Percentiles rank a stretch among this genome's conserved stretches.
These are phyloP conservation scores for Colletotrichum sp. DNA, from an alignment of 2,329 filamentous ascomycete genomes.

Conservation along the genomic window DNA sequence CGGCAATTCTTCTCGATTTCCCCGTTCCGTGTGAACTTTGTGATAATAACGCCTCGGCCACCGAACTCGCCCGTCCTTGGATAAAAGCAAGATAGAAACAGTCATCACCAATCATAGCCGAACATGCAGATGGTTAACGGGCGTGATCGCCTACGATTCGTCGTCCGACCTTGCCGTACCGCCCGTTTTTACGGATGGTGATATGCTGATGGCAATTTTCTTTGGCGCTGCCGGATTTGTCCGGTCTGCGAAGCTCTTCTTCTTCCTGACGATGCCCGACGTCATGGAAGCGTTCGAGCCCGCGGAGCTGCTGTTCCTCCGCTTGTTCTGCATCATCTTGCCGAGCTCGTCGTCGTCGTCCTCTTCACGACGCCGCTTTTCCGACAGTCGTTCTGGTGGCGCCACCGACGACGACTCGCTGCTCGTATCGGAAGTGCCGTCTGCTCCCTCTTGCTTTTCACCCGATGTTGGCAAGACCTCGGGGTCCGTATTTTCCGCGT, in stretches of 20 bases:
- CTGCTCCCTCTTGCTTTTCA: conserved; percentile 21
- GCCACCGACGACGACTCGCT: conserved; percentile 37
- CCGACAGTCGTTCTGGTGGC: conserved; percentile 78
- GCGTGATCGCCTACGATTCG: conserved; percentile 34
- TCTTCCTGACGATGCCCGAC: conserved; percentile 46
- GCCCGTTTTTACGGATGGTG: conserved; percentile 48
- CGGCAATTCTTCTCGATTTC: conserved; percentile 15
- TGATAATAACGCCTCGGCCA: conserved; percentile 11
- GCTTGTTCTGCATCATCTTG: conserved; percentile 74
- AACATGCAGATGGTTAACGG: not conserved
- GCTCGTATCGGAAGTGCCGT: conserved; percentile 16
- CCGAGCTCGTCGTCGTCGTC: conserved; percentile 93
- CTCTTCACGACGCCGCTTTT: conserved; percentile 90
- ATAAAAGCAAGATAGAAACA: conserved; percentile 15
- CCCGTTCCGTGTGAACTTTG: conserved; percentile 13
- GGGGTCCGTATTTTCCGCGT: conserved; percentile 67
- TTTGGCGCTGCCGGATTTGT: conserved; percentile 46
- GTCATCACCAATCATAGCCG: conserved; percentile 9
- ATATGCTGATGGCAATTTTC: conserved; percentile 65
- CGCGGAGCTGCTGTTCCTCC: conserved; percentile 62
- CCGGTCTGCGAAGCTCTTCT: conserved; percentile 49
- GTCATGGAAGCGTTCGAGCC: conserved; percentile 42
- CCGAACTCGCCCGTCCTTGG: conserved; percentile 9
- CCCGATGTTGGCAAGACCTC: conserved; percentile 40
- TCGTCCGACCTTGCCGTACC: conserved; percentile 42